Evolutionary conservation across 768 basidiomycete genomes (phyloP).

Genomic region (Suillus tomentosus): DNA sequence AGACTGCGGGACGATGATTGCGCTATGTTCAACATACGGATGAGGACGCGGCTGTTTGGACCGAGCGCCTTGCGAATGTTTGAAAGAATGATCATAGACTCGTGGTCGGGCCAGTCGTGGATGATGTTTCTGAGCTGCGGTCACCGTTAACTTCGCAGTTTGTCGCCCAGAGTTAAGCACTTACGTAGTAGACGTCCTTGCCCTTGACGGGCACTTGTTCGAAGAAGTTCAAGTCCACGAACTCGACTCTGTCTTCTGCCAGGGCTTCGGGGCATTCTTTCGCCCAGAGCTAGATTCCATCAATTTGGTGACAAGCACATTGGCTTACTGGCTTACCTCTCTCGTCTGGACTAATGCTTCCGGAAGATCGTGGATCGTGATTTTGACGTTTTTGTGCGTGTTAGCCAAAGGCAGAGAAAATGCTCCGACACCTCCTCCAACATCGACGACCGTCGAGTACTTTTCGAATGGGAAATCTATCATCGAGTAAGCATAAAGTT

Average conservation of each 20-base stretch:
- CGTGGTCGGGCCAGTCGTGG: slow-evolving; percentile 27
- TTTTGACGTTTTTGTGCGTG: slow-evolving; percentile 28
- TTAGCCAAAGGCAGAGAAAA: slow-evolving; percentile 32
- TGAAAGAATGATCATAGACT: too few relatives aligned
- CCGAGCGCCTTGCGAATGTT: slow-evolving; percentile 6
- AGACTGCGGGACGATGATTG: background rate
- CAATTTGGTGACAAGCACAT: slow-evolving; percentile 1
- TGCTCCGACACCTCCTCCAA: slow-evolving; percentile 37
- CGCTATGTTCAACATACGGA: slow-evolving; percentile 26
- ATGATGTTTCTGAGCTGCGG: slow-evolving; percentile 25
- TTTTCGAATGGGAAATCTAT: too few relatives aligned
- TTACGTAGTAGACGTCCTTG: slow-evolving; percentile 36
- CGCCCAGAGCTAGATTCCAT: slow-evolving; percentile 23
- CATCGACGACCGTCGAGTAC: slow-evolving; percentile 31
- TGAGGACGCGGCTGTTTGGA: slow-evolving; percentile 31
- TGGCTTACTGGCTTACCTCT: slow-evolving; percentile 9
- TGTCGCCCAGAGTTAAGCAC: slow-evolving; percentile 12
- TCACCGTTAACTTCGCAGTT: background rate
- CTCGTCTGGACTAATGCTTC: slow-evolving; percentile 24
- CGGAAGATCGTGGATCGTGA: slow-evolving; percentile 35
- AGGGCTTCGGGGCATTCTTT: slow-evolving; percentile 27
- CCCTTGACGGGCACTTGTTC: slow-evolving; percentile 26
- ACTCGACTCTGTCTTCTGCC: slow-evolving; percentile 26
- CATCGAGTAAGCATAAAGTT: too few relatives aligned
- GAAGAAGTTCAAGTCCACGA: slow-evolving; percentile 33